phyloP scores from a whole-genome alignment of 2,329 filamentous ascomycete genomes.

The Ceratocystis cubensis region DNA sequence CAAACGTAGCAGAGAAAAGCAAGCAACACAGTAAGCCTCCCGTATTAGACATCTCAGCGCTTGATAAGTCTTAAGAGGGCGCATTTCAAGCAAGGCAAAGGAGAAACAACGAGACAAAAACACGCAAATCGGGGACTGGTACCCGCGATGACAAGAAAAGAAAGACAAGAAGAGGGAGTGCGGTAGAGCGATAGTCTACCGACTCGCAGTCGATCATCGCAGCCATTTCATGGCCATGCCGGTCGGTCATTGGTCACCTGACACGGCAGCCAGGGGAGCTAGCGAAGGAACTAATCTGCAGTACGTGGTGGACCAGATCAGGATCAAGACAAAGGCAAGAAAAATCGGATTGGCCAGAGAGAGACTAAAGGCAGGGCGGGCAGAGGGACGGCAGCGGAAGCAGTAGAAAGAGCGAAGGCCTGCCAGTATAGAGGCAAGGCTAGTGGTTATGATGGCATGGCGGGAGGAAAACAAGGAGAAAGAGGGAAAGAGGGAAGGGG shows the following conservation, averaged over 20 bases:
- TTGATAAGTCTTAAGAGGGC: neutral
- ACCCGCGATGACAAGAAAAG: neutral
- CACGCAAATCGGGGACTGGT: neutral
- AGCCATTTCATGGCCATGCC: neutral
- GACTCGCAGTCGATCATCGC: no score
- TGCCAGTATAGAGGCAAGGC: neutral
- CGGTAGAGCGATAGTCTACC: no score
- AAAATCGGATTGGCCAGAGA: neutral
- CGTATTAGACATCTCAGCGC: constrained; percentile 1
- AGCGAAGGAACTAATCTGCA: constrained; percentile 11
- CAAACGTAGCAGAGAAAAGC: neutral
- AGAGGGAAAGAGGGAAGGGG: neutral
- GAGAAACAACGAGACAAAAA: neutral
- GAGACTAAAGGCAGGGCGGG: neutral
- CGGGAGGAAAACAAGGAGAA: no score
- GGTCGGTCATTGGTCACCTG: neutral
- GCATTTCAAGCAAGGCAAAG: neutral
- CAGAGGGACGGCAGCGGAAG: constrained; percentile 22
- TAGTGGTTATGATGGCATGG: neutral
- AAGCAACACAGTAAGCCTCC: neutral
- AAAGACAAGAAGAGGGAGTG: neutral
- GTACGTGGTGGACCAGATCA: constrained; percentile 18
- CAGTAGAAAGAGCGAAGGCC: neutral
- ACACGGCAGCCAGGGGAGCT: neutral
- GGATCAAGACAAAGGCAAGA: constrained; percentile 16